A percentile compares a stretch with the other conserved stretches of the same genome.
Evolutionary conservation across 2,329 filamentous ascomycete species (phyloP).

Genomic region (Fusarium sp.): DNA sequence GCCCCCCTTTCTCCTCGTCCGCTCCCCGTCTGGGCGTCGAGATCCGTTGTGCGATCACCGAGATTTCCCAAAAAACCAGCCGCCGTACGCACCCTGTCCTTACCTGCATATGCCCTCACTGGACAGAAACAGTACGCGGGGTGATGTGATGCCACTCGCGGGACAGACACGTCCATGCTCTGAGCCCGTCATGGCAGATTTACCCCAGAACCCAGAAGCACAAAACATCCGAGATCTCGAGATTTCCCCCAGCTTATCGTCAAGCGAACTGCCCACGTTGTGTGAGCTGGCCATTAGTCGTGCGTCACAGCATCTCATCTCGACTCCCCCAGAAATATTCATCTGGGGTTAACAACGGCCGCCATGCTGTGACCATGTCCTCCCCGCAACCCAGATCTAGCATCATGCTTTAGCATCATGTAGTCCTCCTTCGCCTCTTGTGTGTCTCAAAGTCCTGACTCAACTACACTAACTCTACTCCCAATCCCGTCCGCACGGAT

Average conservation of each 20-base stretch:
- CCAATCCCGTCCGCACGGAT: constrained; percentile 9
- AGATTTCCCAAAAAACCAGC: constrained; percentile 1
- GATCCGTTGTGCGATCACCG: constrained; percentile 12
- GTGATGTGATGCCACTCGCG: constrained; percentile 27
- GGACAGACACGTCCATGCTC: constrained; percentile 12
- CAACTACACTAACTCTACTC: constrained; percentile 3
- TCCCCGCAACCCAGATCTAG: constrained; percentile 1
- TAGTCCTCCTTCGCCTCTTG: not conserved
- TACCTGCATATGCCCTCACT: constrained; percentile 16
- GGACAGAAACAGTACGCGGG: constrained; percentile 28
- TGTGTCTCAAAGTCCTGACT: constrained; percentile 16
- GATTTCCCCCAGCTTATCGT: constrained; percentile 27
- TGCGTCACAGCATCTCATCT: constrained; percentile 2
- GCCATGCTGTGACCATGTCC: not conserved
- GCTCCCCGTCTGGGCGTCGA: constrained; percentile 16
- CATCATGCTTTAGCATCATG: not conserved
- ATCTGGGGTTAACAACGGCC: not conserved
- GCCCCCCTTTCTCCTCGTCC: constrained; percentile 27
- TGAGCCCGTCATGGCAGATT: constrained; percentile 22
- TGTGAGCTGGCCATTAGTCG: not conserved
- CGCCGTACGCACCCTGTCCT: constrained; percentile 15
- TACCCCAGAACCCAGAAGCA: constrained; percentile 7
- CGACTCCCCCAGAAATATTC: constrained; percentile 2
- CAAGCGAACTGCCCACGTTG: constrained; percentile 5
- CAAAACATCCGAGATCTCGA: constrained; percentile 23